These are phyloP conservation scores for Cucurbita moschata DNA, from an alignment of 306 rosid genomes.

Conservation along the genomic window DNA sequence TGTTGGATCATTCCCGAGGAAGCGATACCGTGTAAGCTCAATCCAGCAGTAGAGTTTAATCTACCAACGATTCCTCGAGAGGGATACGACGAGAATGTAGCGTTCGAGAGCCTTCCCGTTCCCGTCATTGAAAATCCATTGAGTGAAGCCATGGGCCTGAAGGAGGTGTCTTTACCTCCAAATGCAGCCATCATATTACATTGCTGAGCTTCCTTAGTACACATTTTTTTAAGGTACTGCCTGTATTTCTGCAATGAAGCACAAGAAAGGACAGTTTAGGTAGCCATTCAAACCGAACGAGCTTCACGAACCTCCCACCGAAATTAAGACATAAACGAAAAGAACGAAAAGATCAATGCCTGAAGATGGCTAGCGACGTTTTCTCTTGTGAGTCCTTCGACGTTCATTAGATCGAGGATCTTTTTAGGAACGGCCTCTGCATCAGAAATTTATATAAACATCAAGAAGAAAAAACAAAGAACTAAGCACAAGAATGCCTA, in stretches of 20 bases:
- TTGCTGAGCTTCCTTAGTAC: constrained; percentile 18
- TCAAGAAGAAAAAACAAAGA: neutral
- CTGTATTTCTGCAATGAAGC: constrained; percentile 50
- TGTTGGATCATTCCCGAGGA: constrained; percentile 30
- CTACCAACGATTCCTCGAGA: constrained; percentile 27
- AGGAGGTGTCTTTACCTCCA: constrained; percentile 30
- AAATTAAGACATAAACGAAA: neutral
- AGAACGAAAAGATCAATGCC: constrained; percentile 22
- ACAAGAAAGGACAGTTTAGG: neutral
- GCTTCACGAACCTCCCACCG: neutral
- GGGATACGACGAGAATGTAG: constrained; percentile 26
- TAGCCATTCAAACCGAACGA: neutral
- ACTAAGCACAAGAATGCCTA: constrained; percentile 4
- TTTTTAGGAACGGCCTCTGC: constrained; percentile 83
- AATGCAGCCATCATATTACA: constrained; percentile 20
- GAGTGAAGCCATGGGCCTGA: constrained; percentile 24
- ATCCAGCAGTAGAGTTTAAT: constrained; percentile 32
- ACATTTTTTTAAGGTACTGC: constrained; percentile 29
- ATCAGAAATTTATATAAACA: constrained; percentile 5
- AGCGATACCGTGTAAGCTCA: constrained; percentile 28
- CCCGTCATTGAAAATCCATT: constrained; percentile 34
- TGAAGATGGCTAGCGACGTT: constrained; percentile 91
- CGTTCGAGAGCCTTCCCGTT: constrained; percentile 24
- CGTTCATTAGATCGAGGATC: constrained; percentile 77
- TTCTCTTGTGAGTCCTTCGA: constrained; percentile 75